A percentile compares a stretch with the other conserved stretches of the same genome.
phyloP scores from a whole-genome alignment of 768 basidiomycete species.

The Agaricus sinodeliciosus region DNA sequence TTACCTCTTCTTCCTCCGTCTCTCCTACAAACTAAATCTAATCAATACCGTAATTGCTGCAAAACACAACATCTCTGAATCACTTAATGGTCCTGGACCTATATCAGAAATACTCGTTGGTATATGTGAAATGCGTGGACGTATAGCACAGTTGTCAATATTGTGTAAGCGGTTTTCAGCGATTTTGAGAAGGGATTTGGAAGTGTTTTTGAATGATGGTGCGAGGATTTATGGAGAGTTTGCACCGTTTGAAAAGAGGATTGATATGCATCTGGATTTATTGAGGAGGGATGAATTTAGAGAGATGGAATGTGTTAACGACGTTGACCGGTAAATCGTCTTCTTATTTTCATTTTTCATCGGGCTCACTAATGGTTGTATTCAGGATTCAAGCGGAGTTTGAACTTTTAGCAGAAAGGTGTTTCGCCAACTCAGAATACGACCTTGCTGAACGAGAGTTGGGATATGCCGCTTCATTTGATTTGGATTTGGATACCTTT shows the following conservation, averaged over 20 bases:
- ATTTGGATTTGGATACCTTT: conserved; percentile 91
- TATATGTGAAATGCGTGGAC: conserved; percentile 92
- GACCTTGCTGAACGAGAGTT: conserved; percentile 90
- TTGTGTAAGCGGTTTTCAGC: conserved; percentile 89
- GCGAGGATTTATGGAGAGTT: conserved; percentile 84
- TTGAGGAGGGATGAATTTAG: conserved; percentile 86
- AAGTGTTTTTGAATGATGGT: conserved; percentile 71
- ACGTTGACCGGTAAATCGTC: conserved; percentile 70
- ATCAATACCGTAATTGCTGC: conserved; percentile 80
- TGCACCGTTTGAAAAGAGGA: conserved; percentile 79
- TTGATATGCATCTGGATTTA: conserved; percentile 87
- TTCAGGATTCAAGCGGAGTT: conserved; percentile 86
- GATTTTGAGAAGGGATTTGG: conserved; percentile 71
- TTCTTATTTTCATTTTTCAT: not conserved
- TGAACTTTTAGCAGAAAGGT: conserved; percentile 84
- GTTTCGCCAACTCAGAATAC: conserved; percentile 76
- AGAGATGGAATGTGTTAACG: conserved; percentile 89
- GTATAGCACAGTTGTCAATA: conserved; percentile 71
- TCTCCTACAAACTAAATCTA: conserved; percentile 82
- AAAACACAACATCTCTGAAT: conserved; percentile 77
- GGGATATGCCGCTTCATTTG: conserved; percentile 74
- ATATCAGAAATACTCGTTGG: conserved; percentile 88
- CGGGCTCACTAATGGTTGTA: not conserved
- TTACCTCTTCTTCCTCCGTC: conserved; percentile 88
- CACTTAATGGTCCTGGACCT: conserved; percentile 67